These are phyloP conservation scores for Grosmannia huntii DNA, from an alignment of 2,329 filamentous ascomycete genomes.

Conservation along the genomic window DNA sequence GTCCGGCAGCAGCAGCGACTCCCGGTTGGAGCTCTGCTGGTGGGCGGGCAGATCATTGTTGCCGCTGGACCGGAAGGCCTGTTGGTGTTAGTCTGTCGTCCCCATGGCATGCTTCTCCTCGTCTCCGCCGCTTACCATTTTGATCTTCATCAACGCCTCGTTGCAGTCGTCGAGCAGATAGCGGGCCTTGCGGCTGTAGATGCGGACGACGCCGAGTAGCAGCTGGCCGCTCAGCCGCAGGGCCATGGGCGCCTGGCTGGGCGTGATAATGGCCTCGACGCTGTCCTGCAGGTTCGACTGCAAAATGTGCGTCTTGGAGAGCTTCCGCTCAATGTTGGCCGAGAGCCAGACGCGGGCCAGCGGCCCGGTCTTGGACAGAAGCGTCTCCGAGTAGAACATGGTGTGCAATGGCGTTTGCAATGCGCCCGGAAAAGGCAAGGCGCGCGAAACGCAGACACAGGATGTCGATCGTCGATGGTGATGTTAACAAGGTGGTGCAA, in stretches of 20 bases:
- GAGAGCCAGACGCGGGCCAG: conserved; percentile 96
- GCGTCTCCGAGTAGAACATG: conserved; percentile 97
- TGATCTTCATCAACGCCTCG: conserved; percentile 94
- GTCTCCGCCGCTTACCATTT: conserved; percentile 65
- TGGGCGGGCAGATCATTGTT: conserved; percentile 91
- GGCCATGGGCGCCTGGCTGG: conserved; percentile 87
- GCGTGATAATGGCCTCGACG: conserved; percentile 88
- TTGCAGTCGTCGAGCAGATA: conserved; percentile 97
- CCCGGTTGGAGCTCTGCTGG: conserved; percentile 67
- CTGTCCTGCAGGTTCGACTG: conserved; percentile 92
- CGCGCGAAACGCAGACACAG: background rate
- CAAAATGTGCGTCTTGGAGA: conserved; percentile 91
- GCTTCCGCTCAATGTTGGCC: conserved; percentile 94
- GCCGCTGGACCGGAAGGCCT: conserved; percentile 89
- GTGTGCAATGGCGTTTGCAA: no score
- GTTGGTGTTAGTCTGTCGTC: background rate
- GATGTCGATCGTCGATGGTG: no score
- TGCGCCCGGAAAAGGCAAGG: background rate
- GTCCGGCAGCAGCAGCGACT: conserved; percentile 80
- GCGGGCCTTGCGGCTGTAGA: conserved; percentile 93
- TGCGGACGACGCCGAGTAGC: conserved; percentile 87
- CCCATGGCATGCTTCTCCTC: no score
- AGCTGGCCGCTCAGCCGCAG: conserved; percentile 88
- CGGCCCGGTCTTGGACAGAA: conserved; percentile 93
- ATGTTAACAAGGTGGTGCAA: no score